phyloP scores from a whole-genome alignment of 805 yeast species.

The Candida jianshihensis region DNA sequence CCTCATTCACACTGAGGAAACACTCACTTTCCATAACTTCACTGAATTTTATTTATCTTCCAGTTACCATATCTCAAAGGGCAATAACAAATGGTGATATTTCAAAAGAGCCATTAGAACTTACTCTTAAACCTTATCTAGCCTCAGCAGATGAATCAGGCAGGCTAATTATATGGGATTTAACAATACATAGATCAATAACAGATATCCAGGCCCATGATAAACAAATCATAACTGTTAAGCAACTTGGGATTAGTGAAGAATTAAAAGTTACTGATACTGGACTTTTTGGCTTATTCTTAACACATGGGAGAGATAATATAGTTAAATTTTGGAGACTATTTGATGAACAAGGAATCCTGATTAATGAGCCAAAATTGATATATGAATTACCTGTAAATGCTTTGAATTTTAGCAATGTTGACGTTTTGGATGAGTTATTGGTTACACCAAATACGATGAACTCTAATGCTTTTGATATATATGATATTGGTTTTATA shows the following conservation, averaged over 20 bases:
- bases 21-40: constrained; percentile 26
- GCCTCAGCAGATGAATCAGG: constrained; percentile 60
- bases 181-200: constrained; percentile 47
- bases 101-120: not conserved
- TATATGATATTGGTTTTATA: constrained; percentile 36
- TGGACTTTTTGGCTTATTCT: constrained; percentile 32
- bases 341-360: constrained; percentile 8
- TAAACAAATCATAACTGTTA: constrained; percentile 41
- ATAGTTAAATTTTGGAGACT: constrained; percentile 40
- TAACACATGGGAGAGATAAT: constrained; percentile 68
- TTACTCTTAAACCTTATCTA: constrained; percentile 27
- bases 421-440: constrained; percentile 32
- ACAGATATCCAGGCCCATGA: constrained; percentile 56
- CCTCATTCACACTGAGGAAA: constrained; percentile 27
- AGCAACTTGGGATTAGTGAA: constrained; percentile 32
- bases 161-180: constrained; percentile 57
- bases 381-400: constrained; percentile 59
- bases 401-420: constrained; percentile 64
- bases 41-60: constrained; percentile 19
- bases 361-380: constrained; percentile 10
- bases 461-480: constrained; percentile 58
- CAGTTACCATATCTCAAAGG: not conserved
- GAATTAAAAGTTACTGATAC: constrained; percentile 10
- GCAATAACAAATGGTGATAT: not conserved
- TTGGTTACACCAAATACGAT: constrained; percentile 57